phyloP scores from a whole-genome alignment of 225 moss, liverwort and hornwort genomes.

The Pseudoscleropodium purum region DNA sequence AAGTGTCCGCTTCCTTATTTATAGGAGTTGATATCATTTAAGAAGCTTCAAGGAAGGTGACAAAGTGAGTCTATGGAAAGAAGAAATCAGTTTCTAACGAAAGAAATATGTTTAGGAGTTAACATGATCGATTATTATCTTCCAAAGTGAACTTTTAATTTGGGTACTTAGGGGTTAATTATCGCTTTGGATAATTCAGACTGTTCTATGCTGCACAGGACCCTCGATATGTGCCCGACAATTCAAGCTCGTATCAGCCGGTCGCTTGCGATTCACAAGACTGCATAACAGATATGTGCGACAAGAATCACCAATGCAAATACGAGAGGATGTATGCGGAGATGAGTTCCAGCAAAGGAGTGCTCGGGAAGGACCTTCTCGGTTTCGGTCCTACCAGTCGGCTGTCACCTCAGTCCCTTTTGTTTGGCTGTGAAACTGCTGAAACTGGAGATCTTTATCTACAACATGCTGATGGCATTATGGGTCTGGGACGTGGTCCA shows the following conservation, averaged over 20 bases:
- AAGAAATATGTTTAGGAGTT: background rate
- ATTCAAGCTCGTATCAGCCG: conserved; percentile 58
- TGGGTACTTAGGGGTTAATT: background rate
- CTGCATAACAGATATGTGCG: conserved; percentile 70
- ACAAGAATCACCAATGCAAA: conserved; percentile 59
- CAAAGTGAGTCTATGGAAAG: background rate
- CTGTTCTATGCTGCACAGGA: conserved; percentile 42
- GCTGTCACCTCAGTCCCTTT: conserved; percentile 48
- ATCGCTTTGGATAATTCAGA: background rate
- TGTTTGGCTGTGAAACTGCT: conserved; percentile 90
- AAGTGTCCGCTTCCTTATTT: background rate
- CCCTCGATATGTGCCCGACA: conserved; percentile 71
- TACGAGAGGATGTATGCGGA: conserved; percentile 91
- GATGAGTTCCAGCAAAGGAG: conserved; percentile 75
- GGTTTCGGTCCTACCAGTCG: conserved; percentile 60
- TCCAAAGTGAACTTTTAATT: background rate
- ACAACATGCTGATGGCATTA: conserved; percentile 92
- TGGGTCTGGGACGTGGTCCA: conserved; percentile 88
- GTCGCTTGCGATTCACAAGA: conserved; percentile 46
- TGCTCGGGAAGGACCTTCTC: conserved; percentile 67
- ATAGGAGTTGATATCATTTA: background rate
- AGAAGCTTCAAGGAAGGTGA: too few relatives aligned
- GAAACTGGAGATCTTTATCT: conserved; percentile 85
- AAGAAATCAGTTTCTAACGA: background rate
- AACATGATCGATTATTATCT: background rate